Conservation (phyloP, 2,329 filamentous ascomycete species). For the Hypoxylon sp. region DNA sequence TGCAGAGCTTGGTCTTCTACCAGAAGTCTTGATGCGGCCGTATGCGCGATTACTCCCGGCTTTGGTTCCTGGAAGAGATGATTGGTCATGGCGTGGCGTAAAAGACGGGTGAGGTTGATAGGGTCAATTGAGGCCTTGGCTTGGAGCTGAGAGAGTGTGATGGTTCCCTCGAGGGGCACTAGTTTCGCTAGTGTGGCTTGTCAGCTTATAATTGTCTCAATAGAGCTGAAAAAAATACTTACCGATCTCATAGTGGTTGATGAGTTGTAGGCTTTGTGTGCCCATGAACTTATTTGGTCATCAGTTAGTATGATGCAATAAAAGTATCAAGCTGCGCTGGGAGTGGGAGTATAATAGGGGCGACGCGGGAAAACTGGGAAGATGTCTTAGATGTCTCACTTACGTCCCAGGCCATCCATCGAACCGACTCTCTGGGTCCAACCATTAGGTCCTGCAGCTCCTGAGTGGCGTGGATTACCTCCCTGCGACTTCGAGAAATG, state of each 20-base stretch:
- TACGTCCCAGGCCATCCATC: slow-evolving; percentile 68
- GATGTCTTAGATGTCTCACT: slow-evolving; percentile 46
- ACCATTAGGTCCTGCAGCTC: slow-evolving; percentile 64
- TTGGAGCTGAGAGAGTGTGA: slow-evolving; percentile 63
- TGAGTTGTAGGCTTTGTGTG: slow-evolving; percentile 64
- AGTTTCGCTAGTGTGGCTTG: slow-evolving; percentile 60
- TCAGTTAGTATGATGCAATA: slow-evolving; percentile 26
- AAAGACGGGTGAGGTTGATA: slow-evolving; percentile 65
- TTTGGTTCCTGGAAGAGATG: slow-evolving; percentile 68
- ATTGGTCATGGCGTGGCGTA: slow-evolving; percentile 72
- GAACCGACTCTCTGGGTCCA: slow-evolving; percentile 65
- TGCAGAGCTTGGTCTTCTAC: slow-evolving; percentile 64
- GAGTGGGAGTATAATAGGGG: not conserved
- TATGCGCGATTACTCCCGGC: slow-evolving; percentile 68
- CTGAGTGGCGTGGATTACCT: slow-evolving; percentile 64
- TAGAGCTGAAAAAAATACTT: slow-evolving; percentile 33
- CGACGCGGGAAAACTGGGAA: not conserved
- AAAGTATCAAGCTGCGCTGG: not conserved
- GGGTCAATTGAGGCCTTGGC: slow-evolving; percentile 62
- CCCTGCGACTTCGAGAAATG: slow-evolving; percentile 61
- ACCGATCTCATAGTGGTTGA: slow-evolving; percentile 68
- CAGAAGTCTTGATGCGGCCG: slow-evolving; percentile 66
- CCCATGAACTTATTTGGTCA: slow-evolving; percentile 63
- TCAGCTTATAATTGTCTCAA: slow-evolving; percentile 20
- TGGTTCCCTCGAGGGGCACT: slow-evolving; percentile 63